Evolutionary conservation across 345 rosid species (phyloP).

Genomic region (Abelmoschus esculentus): DNA sequence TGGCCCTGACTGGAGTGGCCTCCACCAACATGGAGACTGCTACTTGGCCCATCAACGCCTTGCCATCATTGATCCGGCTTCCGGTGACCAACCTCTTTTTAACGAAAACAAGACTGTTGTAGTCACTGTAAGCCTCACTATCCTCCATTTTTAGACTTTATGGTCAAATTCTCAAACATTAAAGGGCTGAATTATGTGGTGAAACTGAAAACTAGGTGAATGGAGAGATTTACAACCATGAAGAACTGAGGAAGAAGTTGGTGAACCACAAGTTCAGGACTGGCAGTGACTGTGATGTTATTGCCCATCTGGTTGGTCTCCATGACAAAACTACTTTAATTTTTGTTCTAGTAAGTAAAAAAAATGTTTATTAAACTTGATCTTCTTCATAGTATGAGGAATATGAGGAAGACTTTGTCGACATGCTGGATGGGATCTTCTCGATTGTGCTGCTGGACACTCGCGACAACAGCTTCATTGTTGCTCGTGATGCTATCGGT

Average conservation of each 20-base stretch:
- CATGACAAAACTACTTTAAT: neutral
- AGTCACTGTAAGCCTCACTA: conserved; percentile 52
- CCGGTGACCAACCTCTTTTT: conserved; percentile 95
- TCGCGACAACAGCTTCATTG: conserved; percentile 72
- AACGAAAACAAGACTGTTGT: conserved; percentile 71
- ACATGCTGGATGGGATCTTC: conserved; percentile 91
- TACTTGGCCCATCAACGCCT: conserved; percentile 86
- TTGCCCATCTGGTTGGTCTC: conserved; percentile 69
- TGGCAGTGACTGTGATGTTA: conserved; percentile 91
- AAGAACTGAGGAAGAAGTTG: conserved; percentile 54
- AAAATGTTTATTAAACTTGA: neutral
- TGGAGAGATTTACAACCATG: conserved; percentile 96
- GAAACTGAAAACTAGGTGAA: conserved; percentile 47
- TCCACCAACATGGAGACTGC: conserved; percentile 61
- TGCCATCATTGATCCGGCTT: conserved; percentile 82
- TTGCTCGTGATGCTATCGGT: conserved; percentile 86
- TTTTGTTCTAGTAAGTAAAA: neutral
- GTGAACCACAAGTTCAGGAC: conserved; percentile 70
- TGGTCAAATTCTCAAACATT: neutral
- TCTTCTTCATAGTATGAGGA: conserved; percentile 59
- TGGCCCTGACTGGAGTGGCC: conserved; percentile 99
- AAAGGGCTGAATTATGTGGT: neutral
- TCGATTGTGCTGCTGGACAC: conserved; percentile 86
- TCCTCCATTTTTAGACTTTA: neutral
- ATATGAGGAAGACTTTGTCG: conserved; percentile 68